A percentile compares a stretch with the other conserved stretches of the same genome.
Conservation (phyloP, 2,329 filamentous ascomycete species). For the Periconia digitata region DNA sequence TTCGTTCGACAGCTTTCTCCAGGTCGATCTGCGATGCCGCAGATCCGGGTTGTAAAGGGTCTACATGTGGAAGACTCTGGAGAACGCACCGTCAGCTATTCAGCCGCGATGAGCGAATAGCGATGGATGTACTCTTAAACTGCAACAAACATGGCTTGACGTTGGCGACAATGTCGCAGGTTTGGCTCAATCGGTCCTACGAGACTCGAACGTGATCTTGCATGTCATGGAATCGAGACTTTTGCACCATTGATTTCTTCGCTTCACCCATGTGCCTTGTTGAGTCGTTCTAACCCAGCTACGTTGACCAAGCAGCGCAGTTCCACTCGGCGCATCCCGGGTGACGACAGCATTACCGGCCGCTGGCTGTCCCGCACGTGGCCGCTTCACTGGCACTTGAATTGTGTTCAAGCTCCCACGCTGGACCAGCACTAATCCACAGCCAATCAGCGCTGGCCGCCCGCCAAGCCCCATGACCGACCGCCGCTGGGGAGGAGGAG, state of each 20-base stretch:
- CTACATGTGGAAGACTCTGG: conserved; percentile 18
- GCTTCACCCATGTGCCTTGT: conserved; percentile 2
- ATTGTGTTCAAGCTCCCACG: too few relatives aligned
- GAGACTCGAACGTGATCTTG: conserved; percentile 41
- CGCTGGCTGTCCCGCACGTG: neutral
- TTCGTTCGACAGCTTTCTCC: conserved; percentile 25
- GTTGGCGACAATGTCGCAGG: conserved; percentile 30
- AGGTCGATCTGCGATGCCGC: conserved; percentile 17
- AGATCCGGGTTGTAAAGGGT: conserved; percentile 5
- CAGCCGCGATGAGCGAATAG: conserved; percentile 39
- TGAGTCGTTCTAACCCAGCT: conserved; percentile 17
- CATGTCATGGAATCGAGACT: conserved; percentile 43
- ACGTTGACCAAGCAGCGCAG: neutral
- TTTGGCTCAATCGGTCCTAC: conserved; percentile 34
- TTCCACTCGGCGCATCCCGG: neutral
- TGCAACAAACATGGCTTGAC: conserved; percentile 28
- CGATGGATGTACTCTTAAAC: conserved; percentile 41
- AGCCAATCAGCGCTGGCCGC: too few relatives aligned
- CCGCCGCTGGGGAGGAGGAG: too few relatives aligned
- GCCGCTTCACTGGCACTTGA: neutral
- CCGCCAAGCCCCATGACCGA: too few relatives aligned
- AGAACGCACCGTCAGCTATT: conserved; percentile 41
- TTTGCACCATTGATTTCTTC: conserved; percentile 27
- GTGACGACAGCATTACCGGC: too few relatives aligned
- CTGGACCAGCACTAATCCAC: too few relatives aligned